Conservation (phyloP, 2,329 filamentous ascomycete species). For the Alternaria arbusti region DNA sequence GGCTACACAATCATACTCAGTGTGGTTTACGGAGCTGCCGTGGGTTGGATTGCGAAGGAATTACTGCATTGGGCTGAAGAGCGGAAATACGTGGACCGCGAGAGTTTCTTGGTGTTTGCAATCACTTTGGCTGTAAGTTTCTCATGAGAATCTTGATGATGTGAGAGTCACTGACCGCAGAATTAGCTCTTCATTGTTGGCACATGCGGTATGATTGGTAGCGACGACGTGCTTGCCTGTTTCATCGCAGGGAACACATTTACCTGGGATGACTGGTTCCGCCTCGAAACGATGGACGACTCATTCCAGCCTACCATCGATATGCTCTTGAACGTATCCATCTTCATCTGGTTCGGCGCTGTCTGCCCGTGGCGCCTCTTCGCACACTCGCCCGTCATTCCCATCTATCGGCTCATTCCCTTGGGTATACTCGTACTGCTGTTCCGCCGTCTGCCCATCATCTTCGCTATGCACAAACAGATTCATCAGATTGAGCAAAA, state of each 20-base stretch:
- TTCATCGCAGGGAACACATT: constrained; percentile 92
- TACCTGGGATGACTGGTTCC: constrained; percentile 95
- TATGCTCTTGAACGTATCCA: constrained; percentile 86
- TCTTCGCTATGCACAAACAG: constrained; percentile 73
- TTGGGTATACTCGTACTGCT: constrained; percentile 79
- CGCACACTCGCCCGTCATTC: constrained; percentile 69
- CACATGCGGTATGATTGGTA: constrained; percentile 85
- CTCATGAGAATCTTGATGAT: neutral
- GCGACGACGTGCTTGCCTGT: constrained; percentile 87
- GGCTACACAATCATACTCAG: constrained; percentile 82
- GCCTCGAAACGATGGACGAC: constrained; percentile 85
- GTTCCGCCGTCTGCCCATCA: constrained; percentile 76
- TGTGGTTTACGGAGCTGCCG: constrained; percentile 74
- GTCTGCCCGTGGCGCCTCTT: constrained; percentile 83
- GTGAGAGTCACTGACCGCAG: neutral
- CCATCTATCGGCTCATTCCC: constrained; percentile 73
- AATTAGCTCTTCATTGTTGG: constrained; percentile 79
- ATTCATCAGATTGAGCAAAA: constrained; percentile 80
- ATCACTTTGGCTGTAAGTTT: constrained; percentile 75
- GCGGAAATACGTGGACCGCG: constrained; percentile 80
- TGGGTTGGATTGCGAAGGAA: constrained; percentile 83
- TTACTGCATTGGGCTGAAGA: constrained; percentile 84
- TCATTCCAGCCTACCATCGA: constrained; percentile 93
- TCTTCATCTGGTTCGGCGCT: constrained; percentile 81
- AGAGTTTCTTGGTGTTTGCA: constrained; percentile 87